phyloP scores from a whole-genome alignment of 805 yeast species.

The Ogataea degrootiae region DNA sequence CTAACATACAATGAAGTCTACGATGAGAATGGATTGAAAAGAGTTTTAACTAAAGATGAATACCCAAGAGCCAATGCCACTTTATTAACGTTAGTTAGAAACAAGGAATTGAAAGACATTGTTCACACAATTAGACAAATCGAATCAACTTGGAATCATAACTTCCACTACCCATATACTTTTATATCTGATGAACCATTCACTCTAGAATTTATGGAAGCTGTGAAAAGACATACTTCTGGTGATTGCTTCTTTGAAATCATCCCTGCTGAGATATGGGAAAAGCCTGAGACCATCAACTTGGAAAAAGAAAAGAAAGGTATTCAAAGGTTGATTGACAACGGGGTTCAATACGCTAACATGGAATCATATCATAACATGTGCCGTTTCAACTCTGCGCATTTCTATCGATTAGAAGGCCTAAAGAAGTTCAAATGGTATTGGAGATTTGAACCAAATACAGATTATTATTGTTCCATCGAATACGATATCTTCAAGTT shows the following conservation, averaged over 20 bases:
- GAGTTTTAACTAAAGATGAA: constrained; percentile 26
- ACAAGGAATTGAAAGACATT: constrained; percentile 54
- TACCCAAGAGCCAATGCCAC: constrained; percentile 64
- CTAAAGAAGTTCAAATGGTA: constrained; percentile 61
- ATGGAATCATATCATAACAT: constrained; percentile 68
- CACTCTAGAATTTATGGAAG: constrained; percentile 63
- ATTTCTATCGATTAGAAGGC: constrained; percentile 58
- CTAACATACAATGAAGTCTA: constrained; percentile 27
- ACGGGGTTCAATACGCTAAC: constrained; percentile 56
- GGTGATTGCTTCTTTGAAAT: constrained; percentile 46
- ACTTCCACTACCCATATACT: constrained; percentile 88
- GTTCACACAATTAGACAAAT: constrained; percentile 54
- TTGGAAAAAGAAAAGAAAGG: constrained; percentile 32
- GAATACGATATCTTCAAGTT: constrained; percentile 76
- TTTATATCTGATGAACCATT: constrained; percentile 84
- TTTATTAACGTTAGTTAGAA: constrained; percentile 69
- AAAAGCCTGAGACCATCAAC: constrained; percentile 43
- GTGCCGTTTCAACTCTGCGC: constrained; percentile 77
- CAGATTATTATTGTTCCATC: constrained; percentile 61
- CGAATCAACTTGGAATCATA: constrained; percentile 67
- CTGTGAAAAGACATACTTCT: constrained; percentile 42
- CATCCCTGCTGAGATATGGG: constrained; percentile 49
- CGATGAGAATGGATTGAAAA: constrained; percentile 24
- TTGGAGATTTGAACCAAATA: constrained; percentile 80
- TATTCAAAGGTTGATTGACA: constrained; percentile 33